Evolutionary conservation across 345 rosid genomes (phyloP), one percentile per base, ranked within the genome.

Genomic region (Rhizophora mangle): DNA sequence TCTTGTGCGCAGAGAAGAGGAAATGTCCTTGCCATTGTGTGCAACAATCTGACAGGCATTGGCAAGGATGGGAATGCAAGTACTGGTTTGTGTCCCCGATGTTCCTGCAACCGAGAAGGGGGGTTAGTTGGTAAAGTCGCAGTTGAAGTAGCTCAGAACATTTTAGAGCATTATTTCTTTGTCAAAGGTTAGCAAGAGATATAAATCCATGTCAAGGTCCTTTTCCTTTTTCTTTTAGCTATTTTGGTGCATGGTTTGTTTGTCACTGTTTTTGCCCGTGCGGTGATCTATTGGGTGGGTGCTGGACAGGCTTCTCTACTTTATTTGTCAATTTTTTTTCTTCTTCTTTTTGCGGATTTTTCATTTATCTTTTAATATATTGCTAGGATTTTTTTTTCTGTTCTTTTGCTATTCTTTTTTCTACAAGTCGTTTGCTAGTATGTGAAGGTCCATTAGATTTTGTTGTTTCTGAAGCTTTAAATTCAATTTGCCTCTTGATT

Each of bases 71-170:
- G 21, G 10, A 39, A 30, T 13, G 22, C 24, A 34, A 62, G 24
- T 39, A 9, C 27, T 8, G 46, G 57, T 68, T 39, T 32, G n/a
- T 29, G 65, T 60, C 32, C 58, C 63, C 43, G 21, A 52, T 39
- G 58, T 55, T 43, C 68, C 68, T 53, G 55, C 27, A 54, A 62
- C 49, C 15, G 5, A 43, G 49, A 13, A 3, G 62, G 11, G 11
- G 67, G 29, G 59, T 30, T 55, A 60, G 57, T 30, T 55, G 52
- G 57, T 63, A 8, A n/a, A 58, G 19, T 63, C 64, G 32, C 20
- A 49, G 72, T 63, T 31, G 68, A 18, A 60, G 63, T 62, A 62
- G 76, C 71, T 49, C 49, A 57, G 69, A 36, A 74, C 76, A 62
- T 53, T 43, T 61, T n/a, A 67, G 34, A 34, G 58, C 64, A 55